Evolutionary conservation across 306 rosid genomes (phyloP).

Genomic region (Quercus rubra): DNA sequence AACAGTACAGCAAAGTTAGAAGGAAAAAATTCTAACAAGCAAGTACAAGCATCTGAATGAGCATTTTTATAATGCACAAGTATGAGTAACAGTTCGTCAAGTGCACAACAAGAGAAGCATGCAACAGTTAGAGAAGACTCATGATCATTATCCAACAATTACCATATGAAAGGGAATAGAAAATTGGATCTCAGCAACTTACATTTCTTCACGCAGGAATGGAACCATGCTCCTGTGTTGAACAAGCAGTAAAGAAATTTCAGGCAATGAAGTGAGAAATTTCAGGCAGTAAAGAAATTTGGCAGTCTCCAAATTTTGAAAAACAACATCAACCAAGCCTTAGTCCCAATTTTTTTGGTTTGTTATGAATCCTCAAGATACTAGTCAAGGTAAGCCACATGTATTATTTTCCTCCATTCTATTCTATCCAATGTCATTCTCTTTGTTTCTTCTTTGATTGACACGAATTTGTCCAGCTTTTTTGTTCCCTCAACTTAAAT

Average conservation of each 20-base stretch:
- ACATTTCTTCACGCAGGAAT: conserved; percentile 38
- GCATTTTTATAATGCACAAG: not conserved
- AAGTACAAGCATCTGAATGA: not conserved
- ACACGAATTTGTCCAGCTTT: too few species aligned
- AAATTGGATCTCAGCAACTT: conserved; percentile 20
- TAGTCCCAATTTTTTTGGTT: too few species aligned
- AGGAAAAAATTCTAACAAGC: not conserved
- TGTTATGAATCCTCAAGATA: too few species aligned
- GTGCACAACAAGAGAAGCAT: not conserved
- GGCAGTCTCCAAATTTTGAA: too few species aligned
- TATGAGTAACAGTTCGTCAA: not conserved
- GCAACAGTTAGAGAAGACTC: not conserved
- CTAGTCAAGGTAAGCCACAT: too few species aligned
- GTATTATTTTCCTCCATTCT: too few species aligned
- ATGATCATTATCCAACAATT: not conserved
- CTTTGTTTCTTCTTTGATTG: too few species aligned
- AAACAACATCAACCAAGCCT: too few species aligned
- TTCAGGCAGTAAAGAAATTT: too few species aligned
- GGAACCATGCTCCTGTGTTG: conserved; percentile 31
- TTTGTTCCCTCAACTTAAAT: too few species aligned
- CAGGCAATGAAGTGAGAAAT: conserved; percentile 25
- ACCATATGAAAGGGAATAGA: not conserved
- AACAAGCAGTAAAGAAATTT: conserved; percentile 34
- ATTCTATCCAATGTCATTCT: too few species aligned
- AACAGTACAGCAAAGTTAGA: not conserved